Percentiles rank a stretch among this genome's conserved stretches.
phyloP scores from a whole-genome alignment of 495 filamentous ascomycete genomes.

The Penicillium simplicissimum region DNA sequence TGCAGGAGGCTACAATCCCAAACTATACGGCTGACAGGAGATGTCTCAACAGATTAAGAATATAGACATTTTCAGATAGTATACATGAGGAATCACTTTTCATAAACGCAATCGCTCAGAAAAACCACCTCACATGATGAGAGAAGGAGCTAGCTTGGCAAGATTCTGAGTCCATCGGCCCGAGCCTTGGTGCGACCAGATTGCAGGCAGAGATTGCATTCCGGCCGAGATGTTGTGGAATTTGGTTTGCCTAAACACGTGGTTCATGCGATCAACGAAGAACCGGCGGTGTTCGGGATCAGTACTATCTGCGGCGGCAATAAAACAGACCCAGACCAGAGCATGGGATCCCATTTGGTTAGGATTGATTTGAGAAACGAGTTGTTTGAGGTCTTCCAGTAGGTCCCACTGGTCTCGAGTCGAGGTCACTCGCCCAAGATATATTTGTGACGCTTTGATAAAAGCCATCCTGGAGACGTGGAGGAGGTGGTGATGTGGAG shows the following conservation, averaged over 20 bases:
- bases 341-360: conserved; percentile 23
- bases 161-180: conserved; percentile 21
- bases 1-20: too few relatives aligned
- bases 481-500: conserved; percentile 15
- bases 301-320: conserved; percentile 23
- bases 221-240: conserved; percentile 25
- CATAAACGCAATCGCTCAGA: background rate
- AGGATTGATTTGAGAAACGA: conserved; percentile 19
- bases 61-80: background rate
- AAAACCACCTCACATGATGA: conserved; percentile 24
- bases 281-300: conserved; percentile 23
- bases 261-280: conserved; percentile 19
- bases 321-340: conserved; percentile 30
- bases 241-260: conserved; percentile 14
- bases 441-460: conserved; percentile 24
- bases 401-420: conserved; percentile 18
- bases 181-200: conserved; percentile 19
- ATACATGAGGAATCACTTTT: background rate
- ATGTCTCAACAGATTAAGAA: too few relatives aligned
- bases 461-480: conserved; percentile 14
- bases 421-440: conserved; percentile 16
- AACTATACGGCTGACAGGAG: too few relatives aligned
- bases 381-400: conserved; percentile 17
- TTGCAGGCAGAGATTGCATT: conserved; percentile 18
- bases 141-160: conserved; percentile 12